phyloP scores from a whole-genome alignment of 352 stramenopile species.

The Aphanomyces cochlioides region DNA sequence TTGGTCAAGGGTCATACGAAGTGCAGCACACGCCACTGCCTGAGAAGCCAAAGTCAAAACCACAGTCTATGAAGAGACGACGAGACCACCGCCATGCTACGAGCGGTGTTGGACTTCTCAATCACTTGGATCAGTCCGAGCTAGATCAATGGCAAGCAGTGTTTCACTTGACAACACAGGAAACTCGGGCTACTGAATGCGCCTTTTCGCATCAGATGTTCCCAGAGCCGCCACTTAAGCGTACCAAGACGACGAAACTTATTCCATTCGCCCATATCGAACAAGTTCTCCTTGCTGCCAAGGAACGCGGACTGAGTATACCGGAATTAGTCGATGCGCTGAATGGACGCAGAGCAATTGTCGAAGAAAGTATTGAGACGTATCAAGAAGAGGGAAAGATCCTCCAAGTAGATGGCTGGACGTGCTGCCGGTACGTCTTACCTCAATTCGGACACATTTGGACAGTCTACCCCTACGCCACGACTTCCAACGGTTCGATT shows the following conservation, averaged over 20 bases:
- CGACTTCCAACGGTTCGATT: not conserved
- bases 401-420: conserved; percentile 1
- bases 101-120: conserved; percentile 9
- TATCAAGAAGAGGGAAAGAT: not conserved
- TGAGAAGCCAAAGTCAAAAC: not conserved
- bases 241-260: not conserved
- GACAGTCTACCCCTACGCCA: conserved; percentile 12
- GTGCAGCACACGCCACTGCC: conserved; percentile 6
- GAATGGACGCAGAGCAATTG: not conserved
- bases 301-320: not conserved
- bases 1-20: not conserved
- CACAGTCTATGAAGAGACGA: not conserved
- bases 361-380: not conserved
- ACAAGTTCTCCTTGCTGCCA: not conserved
- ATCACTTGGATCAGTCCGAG: conserved; percentile 11
- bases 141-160: conserved; percentile 9
- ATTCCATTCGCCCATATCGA: conserved; percentile 1
- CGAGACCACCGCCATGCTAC: conserved; percentile 6
- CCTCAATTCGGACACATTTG: conserved; percentile 10
- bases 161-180: not conserved
- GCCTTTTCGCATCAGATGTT: conserved; percentile 12
- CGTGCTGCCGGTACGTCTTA: not conserved
- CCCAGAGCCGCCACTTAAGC: conserved; percentile 2
- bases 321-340: not conserved
- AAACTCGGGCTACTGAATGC: not conserved